Percentiles rank a stretch among this genome's conserved stretches.
Evolutionary conservation across 148 eudicot genomes (phyloP).

Genomic region (Fallopia convolvulus): DNA sequence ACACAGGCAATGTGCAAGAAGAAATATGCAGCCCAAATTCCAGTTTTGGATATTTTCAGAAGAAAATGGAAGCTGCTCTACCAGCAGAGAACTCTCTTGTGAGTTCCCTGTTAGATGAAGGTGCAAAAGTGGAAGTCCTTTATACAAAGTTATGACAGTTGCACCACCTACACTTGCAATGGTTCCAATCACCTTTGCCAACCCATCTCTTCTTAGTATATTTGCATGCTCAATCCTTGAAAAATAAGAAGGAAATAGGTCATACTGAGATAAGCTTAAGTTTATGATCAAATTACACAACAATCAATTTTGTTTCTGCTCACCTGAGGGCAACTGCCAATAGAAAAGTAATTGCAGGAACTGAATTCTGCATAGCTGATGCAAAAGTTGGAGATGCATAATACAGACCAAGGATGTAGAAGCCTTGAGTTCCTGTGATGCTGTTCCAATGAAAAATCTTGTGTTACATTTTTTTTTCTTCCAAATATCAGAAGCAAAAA

Average conservation of each 20-base stretch:
- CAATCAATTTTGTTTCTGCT: background rate
- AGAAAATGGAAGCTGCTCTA: background rate
- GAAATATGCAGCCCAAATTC: constrained; percentile 68
- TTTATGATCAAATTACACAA: background rate
- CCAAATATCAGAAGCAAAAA: background rate
- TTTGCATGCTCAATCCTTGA: constrained; percentile 50
- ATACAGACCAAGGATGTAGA: constrained; percentile 65
- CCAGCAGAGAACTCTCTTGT: constrained; percentile 3
- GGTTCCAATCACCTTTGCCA: constrained; percentile 72
- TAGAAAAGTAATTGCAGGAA: constrained; percentile 75
- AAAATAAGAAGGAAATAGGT: background rate
- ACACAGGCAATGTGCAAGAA: constrained; percentile 67
- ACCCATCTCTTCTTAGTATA: constrained; percentile 47
- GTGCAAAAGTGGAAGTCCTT: constrained; percentile 51
- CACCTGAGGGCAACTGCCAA: constrained; percentile 58
- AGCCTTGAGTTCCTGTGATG: constrained; percentile 82
- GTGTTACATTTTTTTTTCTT: background rate
- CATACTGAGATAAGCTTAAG: background rate
- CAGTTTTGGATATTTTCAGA: constrained; percentile 33
- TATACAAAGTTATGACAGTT: constrained; percentile 61
- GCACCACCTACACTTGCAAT: constrained; percentile 81
- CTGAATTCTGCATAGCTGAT: constrained; percentile 82
- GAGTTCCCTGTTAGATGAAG: constrained; percentile 3
- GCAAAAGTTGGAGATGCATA: constrained; percentile 75
- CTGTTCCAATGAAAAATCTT: constrained; percentile 21